phyloP scores from a whole-genome alignment of 306 rosid genomes.

The Sicyos edulis region DNA sequence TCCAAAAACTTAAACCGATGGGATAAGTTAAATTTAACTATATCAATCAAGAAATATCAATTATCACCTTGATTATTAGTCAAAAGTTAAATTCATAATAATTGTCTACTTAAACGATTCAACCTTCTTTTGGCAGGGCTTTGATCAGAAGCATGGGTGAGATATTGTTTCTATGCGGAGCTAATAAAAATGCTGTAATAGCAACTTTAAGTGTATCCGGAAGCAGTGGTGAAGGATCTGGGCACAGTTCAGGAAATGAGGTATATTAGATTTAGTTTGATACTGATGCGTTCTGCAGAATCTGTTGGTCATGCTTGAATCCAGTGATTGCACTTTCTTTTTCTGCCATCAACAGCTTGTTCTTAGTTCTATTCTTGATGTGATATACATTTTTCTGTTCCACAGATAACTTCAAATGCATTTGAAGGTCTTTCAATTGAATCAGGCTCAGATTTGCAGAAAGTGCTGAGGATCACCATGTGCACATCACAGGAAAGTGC shows the following conservation, averaged over 20 bases:
- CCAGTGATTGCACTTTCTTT: constrained; percentile 22
- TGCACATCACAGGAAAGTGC: constrained; percentile 60
- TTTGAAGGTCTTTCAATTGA: constrained; percentile 77
- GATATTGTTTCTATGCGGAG: constrained; percentile 82
- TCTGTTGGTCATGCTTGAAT: constrained; percentile 23
- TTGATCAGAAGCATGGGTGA: constrained; percentile 82
- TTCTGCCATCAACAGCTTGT: background rate
- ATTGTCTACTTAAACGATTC: constrained; percentile 9
- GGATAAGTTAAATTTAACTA: no score
- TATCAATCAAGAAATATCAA: background rate
- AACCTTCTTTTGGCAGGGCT: constrained; percentile 47
- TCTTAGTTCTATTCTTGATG: constrained; percentile 5
- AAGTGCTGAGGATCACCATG: constrained; percentile 60
- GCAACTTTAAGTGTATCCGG: constrained; percentile 59
- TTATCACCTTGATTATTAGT: background rate
- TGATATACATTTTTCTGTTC: constrained; percentile 15
- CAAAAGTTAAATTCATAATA: constrained; percentile 18
- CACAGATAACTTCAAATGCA: constrained; percentile 53
- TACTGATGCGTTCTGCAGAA: constrained; percentile 18
- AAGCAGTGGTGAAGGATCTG: constrained; percentile 34
- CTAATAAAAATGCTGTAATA: constrained; percentile 58
- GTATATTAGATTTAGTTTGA: constrained; percentile 35
- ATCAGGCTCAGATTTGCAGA: constrained; percentile 66
- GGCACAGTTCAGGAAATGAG: constrained; percentile 50
- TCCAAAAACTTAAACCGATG: no score